Evolutionary conservation across 257 asterid genomes (phyloP), one percentile per base, ranked within the genome.

Genomic region (Scutellaria galericulata): DNA sequence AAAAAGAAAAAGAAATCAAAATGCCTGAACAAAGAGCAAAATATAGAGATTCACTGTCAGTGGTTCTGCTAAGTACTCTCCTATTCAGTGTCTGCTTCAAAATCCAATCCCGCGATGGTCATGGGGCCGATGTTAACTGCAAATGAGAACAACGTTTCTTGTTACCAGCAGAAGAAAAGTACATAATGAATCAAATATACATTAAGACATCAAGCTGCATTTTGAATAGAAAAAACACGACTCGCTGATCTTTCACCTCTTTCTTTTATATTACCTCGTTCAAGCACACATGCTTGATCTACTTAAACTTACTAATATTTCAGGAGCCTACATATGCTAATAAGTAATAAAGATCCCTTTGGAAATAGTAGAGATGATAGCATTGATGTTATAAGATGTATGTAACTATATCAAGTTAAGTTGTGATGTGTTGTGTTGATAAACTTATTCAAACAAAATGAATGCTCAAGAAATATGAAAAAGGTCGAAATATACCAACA

Each of bases 101-200:
- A 92, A 53, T 88, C 88, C 79, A 92, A 64, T 47, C 94, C 99
- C 31, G 66, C 74, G 5, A 95, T 88, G 40, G 77, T 87, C 98
- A 95, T 95, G 79, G 39, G 87, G 69, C 99, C 99, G 13, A 92
- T 65, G 79, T 95, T 95, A 77, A 95, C 98, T 95, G 91, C 86
- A 86, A 53, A 64, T 45, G 55, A 48, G 56, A 53, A 64, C 51
- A 51, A 44, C 47, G 44, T 9, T 80, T 71, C 71, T 44, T 39
- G 77, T 73, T 13, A 77, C 39, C 50, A 73, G 41, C 18, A 40
- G 59, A 63, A 1, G 37, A 1, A 9, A 59, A 57, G 27, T 10
- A n/a, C n/a, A 46, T 9, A 62, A 12, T 14, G 58, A 64, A 63
- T 22, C 63, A 27, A 50, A 56, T 66, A 20, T 18, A 57, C n/a